Conservation (phyloP, 2,329 filamentous ascomycete species). For the Hypomyces rosellus region DNA sequence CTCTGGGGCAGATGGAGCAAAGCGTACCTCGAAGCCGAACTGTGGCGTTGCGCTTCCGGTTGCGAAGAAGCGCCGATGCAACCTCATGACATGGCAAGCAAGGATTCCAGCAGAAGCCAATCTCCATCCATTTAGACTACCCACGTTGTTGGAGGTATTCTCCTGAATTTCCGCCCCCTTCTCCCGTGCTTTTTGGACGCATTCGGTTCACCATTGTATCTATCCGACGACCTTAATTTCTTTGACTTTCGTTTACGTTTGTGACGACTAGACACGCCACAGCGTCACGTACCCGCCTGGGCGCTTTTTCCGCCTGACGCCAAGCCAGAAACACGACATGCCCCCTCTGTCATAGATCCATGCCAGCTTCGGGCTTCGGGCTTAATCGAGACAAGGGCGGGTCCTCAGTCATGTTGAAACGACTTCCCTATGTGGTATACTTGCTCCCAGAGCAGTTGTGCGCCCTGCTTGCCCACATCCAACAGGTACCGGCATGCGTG, state of each 20-base stretch:
- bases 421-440: background rate
- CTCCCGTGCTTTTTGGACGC: background rate
- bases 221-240: background rate
- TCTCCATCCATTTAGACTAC: background rate
- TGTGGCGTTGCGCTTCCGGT: slow-evolving; percentile 11
- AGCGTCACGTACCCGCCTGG: too few relatives aligned
- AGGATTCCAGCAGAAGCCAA: slow-evolving; percentile 7
- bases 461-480: too few relatives aligned
- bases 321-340: too few relatives aligned
- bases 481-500: too few relatives aligned
- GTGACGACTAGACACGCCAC: too few relatives aligned
- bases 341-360: too few relatives aligned
- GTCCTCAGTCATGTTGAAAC: background rate
- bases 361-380: background rate
- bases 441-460: background rate
- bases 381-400: background rate
- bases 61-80: slow-evolving; percentile 12
- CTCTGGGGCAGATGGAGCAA: too few relatives aligned
- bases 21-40: slow-evolving; percentile 1
- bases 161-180: slow-evolving; percentile 1
- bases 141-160: background rate
- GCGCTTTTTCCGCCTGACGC: too few relatives aligned
- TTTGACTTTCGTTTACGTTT: too few relatives aligned
- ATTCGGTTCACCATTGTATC: too few relatives aligned
- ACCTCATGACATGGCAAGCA: slow-evolving; percentile 13